phyloP scores from a whole-genome alignment of 2,329 filamentous ascomycete genomes.

The Pseudofabraea citricarpa region DNA sequence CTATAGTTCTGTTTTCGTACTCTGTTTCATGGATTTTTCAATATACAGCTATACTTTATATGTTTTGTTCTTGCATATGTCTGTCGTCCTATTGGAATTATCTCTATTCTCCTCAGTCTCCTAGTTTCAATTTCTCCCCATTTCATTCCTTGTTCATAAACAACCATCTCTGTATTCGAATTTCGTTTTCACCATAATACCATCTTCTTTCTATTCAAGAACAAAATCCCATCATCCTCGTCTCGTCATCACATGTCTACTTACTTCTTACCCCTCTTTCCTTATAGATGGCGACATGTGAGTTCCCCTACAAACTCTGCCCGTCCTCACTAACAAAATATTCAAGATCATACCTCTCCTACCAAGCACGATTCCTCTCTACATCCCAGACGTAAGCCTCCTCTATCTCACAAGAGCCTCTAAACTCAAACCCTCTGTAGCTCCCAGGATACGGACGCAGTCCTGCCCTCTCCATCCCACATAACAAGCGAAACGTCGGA shows the following conservation, averaged over 20 bases:
- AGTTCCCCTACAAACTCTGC: neutral
- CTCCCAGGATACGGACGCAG: conserved; percentile 42
- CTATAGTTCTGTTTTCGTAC: too few relatives aligned
- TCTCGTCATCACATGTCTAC: neutral
- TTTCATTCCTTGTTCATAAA: too few relatives aligned
- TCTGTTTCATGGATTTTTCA: neutral
- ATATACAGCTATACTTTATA: neutral
- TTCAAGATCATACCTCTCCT: conserved; percentile 33
- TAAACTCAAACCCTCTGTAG: conserved; percentile 7
- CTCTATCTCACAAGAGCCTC: neutral
- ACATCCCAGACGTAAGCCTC: conserved; percentile 33
- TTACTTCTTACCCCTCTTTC: neutral
- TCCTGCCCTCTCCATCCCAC: conserved; percentile 26
- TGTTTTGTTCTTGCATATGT: neutral
- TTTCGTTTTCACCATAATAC: too few relatives aligned
- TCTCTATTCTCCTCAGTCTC: too few relatives aligned
- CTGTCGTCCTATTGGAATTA: too few relatives aligned
- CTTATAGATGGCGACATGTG: conserved; percentile 16
- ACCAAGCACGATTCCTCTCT: conserved; percentile 35
- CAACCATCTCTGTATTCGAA: too few relatives aligned
- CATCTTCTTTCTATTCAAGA: too few relatives aligned
- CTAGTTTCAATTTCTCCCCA: too few relatives aligned
- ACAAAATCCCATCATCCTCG: neutral
- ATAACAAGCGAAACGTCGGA: conserved; percentile 36
- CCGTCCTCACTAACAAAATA: neutral